phyloP scores from a whole-genome alignment of 768 basidiomycete species.

The Paxillus ammoniavirescens region DNA sequence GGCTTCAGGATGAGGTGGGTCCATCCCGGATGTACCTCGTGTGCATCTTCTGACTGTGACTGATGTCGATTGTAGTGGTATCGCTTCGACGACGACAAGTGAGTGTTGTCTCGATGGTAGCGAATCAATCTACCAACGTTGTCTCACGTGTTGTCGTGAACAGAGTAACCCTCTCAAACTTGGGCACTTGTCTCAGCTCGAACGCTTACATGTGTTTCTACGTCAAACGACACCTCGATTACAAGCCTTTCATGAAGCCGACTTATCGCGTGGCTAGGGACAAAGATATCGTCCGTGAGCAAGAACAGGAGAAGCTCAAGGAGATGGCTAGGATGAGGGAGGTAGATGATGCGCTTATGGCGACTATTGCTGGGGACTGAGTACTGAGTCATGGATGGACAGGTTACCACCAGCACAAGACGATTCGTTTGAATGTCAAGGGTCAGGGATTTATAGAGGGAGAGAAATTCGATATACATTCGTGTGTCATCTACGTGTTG shows the following conservation, averaged over 20 bases:
- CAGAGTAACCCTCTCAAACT: constrained; percentile 71
- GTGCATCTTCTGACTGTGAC: neutral
- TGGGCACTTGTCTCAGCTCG: constrained; percentile 67
- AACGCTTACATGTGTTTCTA: constrained; percentile 95
- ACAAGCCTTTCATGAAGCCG: constrained; percentile 68
- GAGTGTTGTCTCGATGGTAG: constrained; percentile 22
- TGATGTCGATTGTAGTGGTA: constrained; percentile 64
- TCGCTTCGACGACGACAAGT: constrained; percentile 94
- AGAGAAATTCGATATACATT: constrained; percentile 8
- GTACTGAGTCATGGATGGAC: neutral
- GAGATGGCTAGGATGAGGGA: constrained; percentile 55
- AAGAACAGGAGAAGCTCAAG: constrained; percentile 51
- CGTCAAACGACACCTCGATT: constrained; percentile 85
- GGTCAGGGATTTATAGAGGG: neutral
- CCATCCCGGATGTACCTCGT: neutral
- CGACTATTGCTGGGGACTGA: constrained; percentile 34
- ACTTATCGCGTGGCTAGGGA: constrained; percentile 67
- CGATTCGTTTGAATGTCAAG: neutral
- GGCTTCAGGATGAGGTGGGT: constrained; percentile 81
- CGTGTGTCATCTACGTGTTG: constrained; percentile 10
- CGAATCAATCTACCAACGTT: neutral
- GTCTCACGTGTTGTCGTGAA: neutral
- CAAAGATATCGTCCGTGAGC: constrained; percentile 61
- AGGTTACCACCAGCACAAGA: no score
- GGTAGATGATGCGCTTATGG: constrained; percentile 65